These are phyloP conservation scores for Symbiodinium pilosum DNA, from an alignment of 73 alveolate species.

Conservation along the genomic window DNA sequence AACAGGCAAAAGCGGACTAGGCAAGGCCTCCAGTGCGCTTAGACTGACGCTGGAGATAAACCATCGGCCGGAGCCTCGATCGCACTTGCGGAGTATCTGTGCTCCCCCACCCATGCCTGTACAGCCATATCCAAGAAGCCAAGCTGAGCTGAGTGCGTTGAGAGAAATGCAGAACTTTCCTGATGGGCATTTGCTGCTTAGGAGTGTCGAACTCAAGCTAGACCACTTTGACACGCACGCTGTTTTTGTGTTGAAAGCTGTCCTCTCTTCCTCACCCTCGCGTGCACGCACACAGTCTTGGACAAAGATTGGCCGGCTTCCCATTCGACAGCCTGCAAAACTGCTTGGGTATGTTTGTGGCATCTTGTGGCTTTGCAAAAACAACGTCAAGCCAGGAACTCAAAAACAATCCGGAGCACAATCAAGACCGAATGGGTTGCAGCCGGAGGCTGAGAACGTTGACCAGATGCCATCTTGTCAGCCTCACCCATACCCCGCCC, in stretches of 20 bases:
- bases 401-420: no score
- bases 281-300: conserved; percentile 42
- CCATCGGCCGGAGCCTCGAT: conserved; percentile 79
- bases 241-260: no score
- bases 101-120: no score
- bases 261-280: conserved; percentile 73
- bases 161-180: conserved; percentile 79
- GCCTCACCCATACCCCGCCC: no score
- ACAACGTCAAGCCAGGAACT: background rate
- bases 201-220: no score
- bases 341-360: background rate
- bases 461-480: background rate
- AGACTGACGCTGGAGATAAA: conserved; percentile 65
- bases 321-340: conserved; percentile 48
- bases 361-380: background rate
- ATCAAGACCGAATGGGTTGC: no score
- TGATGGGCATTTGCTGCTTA: background rate
- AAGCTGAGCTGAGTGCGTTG: conserved; percentile 34
- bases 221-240: no score
- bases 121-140: no score
- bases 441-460: background rate
- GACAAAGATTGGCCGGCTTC: conserved; percentile 86
- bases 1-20: no score
- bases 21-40: conserved; percentile 52
- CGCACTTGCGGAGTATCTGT: no score